Evolutionary conservation across 2,329 filamentous ascomycete genomes (phyloP).

Genomic region (Truncatella angustata): DNA sequence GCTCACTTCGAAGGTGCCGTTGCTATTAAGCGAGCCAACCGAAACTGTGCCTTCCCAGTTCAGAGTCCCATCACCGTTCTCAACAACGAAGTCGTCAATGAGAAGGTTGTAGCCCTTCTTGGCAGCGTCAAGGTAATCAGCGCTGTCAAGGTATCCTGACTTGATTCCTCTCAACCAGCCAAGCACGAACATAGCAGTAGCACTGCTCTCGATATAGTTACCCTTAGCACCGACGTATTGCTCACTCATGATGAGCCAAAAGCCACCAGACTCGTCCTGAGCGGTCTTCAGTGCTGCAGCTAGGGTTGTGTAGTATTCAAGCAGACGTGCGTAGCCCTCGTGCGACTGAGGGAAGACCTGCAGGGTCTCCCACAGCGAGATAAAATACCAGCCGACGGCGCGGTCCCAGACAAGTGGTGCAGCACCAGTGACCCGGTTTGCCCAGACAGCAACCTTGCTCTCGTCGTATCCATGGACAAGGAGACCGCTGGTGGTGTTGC

Average conservation of each 20-base stretch:
- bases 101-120: constrained; percentile 43
- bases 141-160: constrained; percentile 31
- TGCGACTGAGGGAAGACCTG: constrained; percentile 38
- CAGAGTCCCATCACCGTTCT: constrained; percentile 43
- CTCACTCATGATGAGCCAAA: constrained; percentile 57
- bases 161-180: constrained; percentile 46
- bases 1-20: constrained; percentile 47
- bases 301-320: constrained; percentile 38
- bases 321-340: constrained; percentile 34
- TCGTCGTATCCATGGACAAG: constrained; percentile 53
- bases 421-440: constrained; percentile 42
- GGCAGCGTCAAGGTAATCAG: constrained; percentile 34
- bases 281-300: constrained; percentile 38
- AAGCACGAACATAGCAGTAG: constrained; percentile 57
- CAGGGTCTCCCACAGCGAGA: constrained; percentile 47
- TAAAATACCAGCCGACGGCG: constrained; percentile 48
- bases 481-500: constrained; percentile 36
- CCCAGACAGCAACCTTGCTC: constrained; percentile 44
- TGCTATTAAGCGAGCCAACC: constrained; percentile 47
- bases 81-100: constrained; percentile 41
- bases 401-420: constrained; percentile 51
- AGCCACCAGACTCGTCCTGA: constrained; percentile 46
- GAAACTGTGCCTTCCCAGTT: constrained; percentile 50
- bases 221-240: constrained; percentile 43
- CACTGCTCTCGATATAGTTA: constrained; percentile 62